Conservation (phyloP, 176 grass and related monocot genomes). For the Ampelocalamus luodianensis region DNA sequence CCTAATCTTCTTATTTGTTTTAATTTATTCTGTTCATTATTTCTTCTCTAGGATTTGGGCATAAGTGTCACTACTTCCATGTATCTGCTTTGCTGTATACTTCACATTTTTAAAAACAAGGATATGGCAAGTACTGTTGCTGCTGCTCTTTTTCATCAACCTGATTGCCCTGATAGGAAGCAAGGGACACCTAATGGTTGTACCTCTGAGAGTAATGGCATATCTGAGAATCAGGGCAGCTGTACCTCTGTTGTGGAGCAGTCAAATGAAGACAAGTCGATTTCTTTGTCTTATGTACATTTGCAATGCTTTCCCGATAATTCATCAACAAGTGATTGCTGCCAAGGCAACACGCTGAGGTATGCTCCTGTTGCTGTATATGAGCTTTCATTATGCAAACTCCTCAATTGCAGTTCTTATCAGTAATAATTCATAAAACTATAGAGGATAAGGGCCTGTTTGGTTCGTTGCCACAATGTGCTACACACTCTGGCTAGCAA, state of each 20-base stretch:
- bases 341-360: conserved; percentile 71
- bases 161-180: conserved; percentile 53
- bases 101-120: conserved; percentile 97
- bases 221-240: conserved; percentile 40
- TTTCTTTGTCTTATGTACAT: conserved; percentile 36
- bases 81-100: conserved; percentile 91
- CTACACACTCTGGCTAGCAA: not conserved
- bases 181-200: conserved; percentile 58
- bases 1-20: conserved; percentile 25
- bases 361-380: conserved; percentile 45
- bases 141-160: conserved; percentile 81
- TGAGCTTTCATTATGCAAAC: conserved; percentile 12
- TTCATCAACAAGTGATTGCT: conserved; percentile 51
- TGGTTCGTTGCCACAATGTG: not conserved
- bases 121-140: conserved; percentile 86
- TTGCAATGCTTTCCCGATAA: conserved; percentile 40
- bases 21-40: conserved; percentile 40
- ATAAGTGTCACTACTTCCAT: conserved; percentile 85
- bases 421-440: not conserved
- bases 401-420: conserved; percentile 11
- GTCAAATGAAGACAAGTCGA: conserved; percentile 45
- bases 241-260: conserved; percentile 26
- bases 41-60: conserved; percentile 65
- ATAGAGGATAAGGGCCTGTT: not conserved
- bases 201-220: conserved; percentile 46